phyloP scores from a whole-genome alignment of 345 rosid genomes.

The Populus alba region DNA sequence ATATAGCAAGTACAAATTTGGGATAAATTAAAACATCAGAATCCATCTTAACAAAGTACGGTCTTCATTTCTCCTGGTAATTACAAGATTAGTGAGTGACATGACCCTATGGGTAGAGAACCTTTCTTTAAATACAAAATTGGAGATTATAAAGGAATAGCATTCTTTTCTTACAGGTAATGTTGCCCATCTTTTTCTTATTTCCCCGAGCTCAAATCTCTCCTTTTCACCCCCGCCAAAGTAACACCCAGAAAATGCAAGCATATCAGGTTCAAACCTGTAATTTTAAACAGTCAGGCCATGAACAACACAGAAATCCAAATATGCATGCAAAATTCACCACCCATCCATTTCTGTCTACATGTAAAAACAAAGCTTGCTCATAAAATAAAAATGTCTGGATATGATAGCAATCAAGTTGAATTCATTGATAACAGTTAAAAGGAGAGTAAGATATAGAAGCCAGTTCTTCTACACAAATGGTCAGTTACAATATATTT shows the following conservation, averaged over 20 bases:
- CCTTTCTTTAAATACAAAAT: neutral
- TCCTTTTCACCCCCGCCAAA: conserved; percentile 99
- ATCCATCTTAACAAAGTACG: neutral
- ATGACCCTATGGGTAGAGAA: neutral
- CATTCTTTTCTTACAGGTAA: conserved; percentile 71
- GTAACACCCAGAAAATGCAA: conserved; percentile 98
- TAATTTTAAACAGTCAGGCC: neutral
- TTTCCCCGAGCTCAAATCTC: conserved; percentile 77
- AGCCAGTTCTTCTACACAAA: neutral
- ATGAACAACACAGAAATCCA: neutral
- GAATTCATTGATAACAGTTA: neutral
- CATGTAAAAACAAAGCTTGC: neutral
- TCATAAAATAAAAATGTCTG: neutral
- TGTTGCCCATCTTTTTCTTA: conserved; percentile 94
- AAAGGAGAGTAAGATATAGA: neutral
- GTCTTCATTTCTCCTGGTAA: neutral
- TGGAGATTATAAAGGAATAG: neutral
- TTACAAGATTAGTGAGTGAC: neutral
- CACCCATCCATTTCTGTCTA: neutral
- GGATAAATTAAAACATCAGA: neutral
- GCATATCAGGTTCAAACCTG: conserved; percentile 99
- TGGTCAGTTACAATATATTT: neutral
- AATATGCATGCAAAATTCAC: neutral
- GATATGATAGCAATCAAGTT: neutral
- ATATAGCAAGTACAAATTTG: neutral